Evolutionary conservation across 139 green algal species (phyloP), one percentile per base, ranked within the genome.

Genomic region (Micromonas commoda): DNA sequence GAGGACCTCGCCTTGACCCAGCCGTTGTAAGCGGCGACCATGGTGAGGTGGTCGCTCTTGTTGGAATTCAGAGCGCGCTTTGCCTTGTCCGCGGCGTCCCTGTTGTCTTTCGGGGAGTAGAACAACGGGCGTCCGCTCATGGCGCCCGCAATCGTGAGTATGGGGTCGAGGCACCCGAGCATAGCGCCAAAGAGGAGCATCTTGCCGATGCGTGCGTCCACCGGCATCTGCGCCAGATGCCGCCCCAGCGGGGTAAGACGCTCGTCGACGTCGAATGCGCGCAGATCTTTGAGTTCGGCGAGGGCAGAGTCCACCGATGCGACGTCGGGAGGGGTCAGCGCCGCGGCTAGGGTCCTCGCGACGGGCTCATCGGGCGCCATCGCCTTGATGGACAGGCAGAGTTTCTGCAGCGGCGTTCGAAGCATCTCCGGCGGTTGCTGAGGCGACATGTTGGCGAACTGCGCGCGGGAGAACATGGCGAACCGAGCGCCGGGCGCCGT

Each of bases 401-500:
- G 73, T 69, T 78, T 82, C 67, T 79, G 77, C 53, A 90, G 75
- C 66, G 85, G 87, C 79, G 86, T 93, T 38, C 91, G 82, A 85
- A 97, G 92, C 77, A 97, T 97, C 83, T 97, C 92, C 1, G 92
- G 93, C 26, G 96, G 83, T 29, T 65, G 37, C 19, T 53, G 37
- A 28, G 23, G 21, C 3, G 16, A n/a, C 34, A 80, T 66, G 0
- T 73, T 73, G 20, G 53, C 60, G 21, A 80, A 80, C 29, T 71
- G 51, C 32, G 39, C 65, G 1, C 66, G 84, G 16, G 89, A 92
- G 38, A 96, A 97, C 64, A 99, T 86, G 24, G 94, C 85, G 86
- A 96, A 99, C 81, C 92, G 96, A 85, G 97, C 97, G 82, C 94
- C 94, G n/a, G 93, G 91, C 3, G 94, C 93, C 9, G 96, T 99